Evolutionary conservation across 2,329 filamentous ascomycete species (phyloP).

Genomic region (Cercospora sp.): DNA sequence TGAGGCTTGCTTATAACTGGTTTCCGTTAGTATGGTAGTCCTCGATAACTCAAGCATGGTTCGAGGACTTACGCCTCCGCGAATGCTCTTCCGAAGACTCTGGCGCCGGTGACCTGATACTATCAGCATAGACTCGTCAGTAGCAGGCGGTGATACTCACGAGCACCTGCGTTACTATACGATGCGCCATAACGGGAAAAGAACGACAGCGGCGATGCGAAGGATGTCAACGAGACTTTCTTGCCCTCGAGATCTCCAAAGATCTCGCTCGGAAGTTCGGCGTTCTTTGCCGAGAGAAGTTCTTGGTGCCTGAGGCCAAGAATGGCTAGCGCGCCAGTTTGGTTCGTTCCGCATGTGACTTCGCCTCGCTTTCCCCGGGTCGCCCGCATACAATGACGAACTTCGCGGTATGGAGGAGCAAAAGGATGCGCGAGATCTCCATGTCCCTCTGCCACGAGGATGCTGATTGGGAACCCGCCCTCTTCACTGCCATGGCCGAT

Average conservation of each 20-base stretch:
- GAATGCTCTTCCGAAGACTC: conserved; percentile 91
- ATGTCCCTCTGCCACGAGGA: not conserved
- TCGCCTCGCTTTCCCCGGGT: too few relatives aligned
- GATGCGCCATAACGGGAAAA: conserved; percentile 65
- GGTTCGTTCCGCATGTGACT: too few relatives aligned
- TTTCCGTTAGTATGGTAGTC: conserved; percentile 8
- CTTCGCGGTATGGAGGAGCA: conserved; percentile 1
- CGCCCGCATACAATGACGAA: conserved; percentile 7
- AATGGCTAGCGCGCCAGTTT: too few relatives aligned
- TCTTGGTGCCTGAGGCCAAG: conserved; percentile 5
- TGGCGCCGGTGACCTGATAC: conserved; percentile 68
- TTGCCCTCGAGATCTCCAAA: conserved; percentile 14
- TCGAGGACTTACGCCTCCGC: conserved; percentile 62
- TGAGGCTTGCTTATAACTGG: conserved; percentile 80
- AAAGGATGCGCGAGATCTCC: conserved; percentile 5
- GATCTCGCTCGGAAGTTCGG: conserved; percentile 20
- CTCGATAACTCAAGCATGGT: not conserved
- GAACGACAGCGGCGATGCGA: conserved; percentile 13
- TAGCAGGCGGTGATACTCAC: conserved; percentile 12
- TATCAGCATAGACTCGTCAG: conserved; percentile 5
- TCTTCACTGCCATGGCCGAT: not conserved
- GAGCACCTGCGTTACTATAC: conserved; percentile 90
- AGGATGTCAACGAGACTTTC: conserved; percentile 13
- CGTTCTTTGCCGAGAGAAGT: not conserved
- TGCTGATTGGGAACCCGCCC: not conserved